These are phyloP conservation scores for Dothistroma septosporum DNA, from an alignment of 2,329 filamentous ascomycete genomes.

Conservation along the genomic window DNA sequence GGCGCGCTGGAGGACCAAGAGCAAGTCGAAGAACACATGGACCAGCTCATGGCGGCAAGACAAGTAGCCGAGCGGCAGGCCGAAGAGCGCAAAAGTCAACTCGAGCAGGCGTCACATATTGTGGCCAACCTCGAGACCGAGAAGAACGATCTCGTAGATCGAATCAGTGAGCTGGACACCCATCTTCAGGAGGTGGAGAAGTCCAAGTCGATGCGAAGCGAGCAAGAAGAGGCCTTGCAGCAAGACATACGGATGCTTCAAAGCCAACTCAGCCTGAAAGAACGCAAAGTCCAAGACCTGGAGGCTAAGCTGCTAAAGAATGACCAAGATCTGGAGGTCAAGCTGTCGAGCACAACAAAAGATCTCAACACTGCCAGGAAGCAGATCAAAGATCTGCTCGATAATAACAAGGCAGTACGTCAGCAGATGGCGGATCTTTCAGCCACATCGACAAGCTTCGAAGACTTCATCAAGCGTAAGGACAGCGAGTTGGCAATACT, in stretches of 20 bases:
- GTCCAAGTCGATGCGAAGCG: slow-evolving; percentile 67
- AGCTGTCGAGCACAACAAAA: slow-evolving; percentile 71
- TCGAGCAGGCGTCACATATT: slow-evolving; percentile 86
- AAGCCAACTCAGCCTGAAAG: slow-evolving; percentile 83
- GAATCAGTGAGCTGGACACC: slow-evolving; percentile 64
- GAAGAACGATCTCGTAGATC: slow-evolving; percentile 68
- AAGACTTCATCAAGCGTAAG: slow-evolving; percentile 87
- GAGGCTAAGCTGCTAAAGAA: slow-evolving; percentile 77
- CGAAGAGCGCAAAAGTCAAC: slow-evolving; percentile 70
- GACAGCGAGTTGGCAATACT: slow-evolving; percentile 87
- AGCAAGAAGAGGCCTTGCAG: slow-evolving; percentile 69
- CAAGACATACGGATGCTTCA: slow-evolving; percentile 88
- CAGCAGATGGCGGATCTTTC: slow-evolving; percentile 83
- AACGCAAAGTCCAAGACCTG: slow-evolving; percentile 82
- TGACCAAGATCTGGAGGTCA: slow-evolving; percentile 85
- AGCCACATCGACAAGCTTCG: slow-evolving; percentile 87
- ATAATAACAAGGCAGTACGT: slow-evolving; percentile 78
- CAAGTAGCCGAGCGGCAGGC: slow-evolving; percentile 83
- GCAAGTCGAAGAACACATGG: slow-evolving; percentile 85
- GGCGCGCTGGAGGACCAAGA: slow-evolving; percentile 93
- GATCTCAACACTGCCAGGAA: slow-evolving; percentile 70
- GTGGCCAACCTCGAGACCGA: slow-evolving; percentile 83
- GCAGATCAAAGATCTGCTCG: slow-evolving; percentile 69
- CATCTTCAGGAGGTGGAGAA: slow-evolving; percentile 67
- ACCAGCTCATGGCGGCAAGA: slow-evolving; percentile 82